Conservation (phyloP, 257 asterid species). For the Verbena officinalis region DNA sequence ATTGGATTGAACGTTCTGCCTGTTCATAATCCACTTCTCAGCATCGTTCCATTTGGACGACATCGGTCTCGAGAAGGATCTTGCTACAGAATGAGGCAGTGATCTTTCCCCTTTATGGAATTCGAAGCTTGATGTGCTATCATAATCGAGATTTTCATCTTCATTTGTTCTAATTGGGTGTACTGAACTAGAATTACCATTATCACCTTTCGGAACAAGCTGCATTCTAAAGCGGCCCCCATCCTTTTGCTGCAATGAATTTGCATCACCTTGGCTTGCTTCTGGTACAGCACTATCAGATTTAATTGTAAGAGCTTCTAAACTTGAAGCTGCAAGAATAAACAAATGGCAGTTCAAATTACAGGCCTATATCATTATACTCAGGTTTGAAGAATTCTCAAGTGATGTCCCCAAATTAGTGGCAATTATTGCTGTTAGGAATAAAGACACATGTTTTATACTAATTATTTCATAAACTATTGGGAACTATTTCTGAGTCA, state of each 20-base stretch:
- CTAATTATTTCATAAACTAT: slow-evolving; percentile 11
- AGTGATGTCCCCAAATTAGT: slow-evolving; percentile 3
- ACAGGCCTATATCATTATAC: slow-evolving; percentile 14
- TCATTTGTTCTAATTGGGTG: slow-evolving; percentile 64
- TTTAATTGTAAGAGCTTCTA: slow-evolving; percentile 34
- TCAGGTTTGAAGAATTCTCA: not conserved
- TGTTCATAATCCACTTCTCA: slow-evolving; percentile 95
- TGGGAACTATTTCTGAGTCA: slow-evolving; percentile 26
- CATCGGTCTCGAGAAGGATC: slow-evolving; percentile 77
- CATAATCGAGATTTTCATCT: slow-evolving; percentile 92
- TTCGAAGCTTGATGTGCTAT: slow-evolving; percentile 97
- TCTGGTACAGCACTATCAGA: slow-evolving; percentile 32
- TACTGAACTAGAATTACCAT: slow-evolving; percentile 59
- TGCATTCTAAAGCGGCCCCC: slow-evolving; percentile 41
- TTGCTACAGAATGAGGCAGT: slow-evolving; percentile 54
- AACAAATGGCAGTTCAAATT: not conserved
- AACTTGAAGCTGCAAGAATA: slow-evolving; percentile 35
- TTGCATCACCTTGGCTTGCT: slow-evolving; percentile 35
- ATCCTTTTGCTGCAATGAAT: slow-evolving; percentile 37
- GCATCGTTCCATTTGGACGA: slow-evolving; percentile 98
- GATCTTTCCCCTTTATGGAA: slow-evolving; percentile 91
- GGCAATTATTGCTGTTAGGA: not conserved
- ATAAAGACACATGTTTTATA: not conserved
- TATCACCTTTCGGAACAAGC: slow-evolving; percentile 53
- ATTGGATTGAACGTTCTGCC: slow-evolving; percentile 59